Evolutionary conservation across 2,329 filamentous ascomycete genomes (phyloP), one percentile per base, ranked within the genome.

Genomic region (Colletotrichum phormii): DNA sequence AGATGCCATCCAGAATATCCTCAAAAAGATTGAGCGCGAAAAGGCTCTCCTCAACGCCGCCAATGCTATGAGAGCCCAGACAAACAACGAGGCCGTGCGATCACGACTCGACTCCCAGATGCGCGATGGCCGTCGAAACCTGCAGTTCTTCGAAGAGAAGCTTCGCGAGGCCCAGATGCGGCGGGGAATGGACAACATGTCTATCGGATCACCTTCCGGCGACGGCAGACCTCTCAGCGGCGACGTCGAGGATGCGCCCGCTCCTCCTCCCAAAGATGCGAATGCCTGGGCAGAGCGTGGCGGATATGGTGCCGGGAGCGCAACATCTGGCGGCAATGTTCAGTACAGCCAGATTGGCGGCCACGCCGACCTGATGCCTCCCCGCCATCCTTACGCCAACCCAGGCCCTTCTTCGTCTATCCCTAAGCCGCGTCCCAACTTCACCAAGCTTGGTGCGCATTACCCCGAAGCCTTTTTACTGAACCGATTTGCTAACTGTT

Each of bases 11-110:
- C 91, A 91, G 84, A 93, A 95, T 83, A 95, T 99, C 86, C 91
- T 93, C 86, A 93, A 92, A 87, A 98, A 99, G 93, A 98, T 99
- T 84, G 95, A 98, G 88, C 92, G 96, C 82, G 97, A 99, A 86
- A 96, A 95, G 88, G 94, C 93, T 79, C 92, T 98, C 80, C 97
- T 99, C 88, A 94, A 94, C 83, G 96, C 95, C 79, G 96, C 96
- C 77, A 97, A 94, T 85, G 91, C 94, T 78, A 98, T 99, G 95
- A 93, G 95, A 84, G 93, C 95, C 85, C 95, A 97, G 83, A 98
- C 96, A 78, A 94, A 95, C 86, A 99, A 99, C 84, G 93, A 95
- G 77, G 90, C 92, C 74, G 96, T 98, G 76, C 93, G 95, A 80
- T 95, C 95, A 78, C 91, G 95, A 80, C 91, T 98, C 82, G 96